Conservation (phyloP, 768 basidiomycete genomes). For the Trametes sanguinea region DNA sequence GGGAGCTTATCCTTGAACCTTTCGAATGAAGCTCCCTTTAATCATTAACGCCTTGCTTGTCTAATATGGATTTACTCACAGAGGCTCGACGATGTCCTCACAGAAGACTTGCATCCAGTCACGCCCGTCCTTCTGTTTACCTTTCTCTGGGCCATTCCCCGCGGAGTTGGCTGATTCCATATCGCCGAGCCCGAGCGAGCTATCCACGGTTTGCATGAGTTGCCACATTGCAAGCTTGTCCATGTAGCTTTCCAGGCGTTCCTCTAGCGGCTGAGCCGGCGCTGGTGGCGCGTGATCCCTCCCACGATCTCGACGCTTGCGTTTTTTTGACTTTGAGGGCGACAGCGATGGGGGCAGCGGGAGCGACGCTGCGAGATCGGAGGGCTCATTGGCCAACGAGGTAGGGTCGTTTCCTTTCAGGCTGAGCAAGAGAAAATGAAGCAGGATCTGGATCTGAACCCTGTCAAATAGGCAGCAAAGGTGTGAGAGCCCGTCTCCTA, state of each 20-base stretch:
- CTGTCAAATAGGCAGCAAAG: slow-evolving; percentile 39
- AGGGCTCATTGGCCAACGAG: slow-evolving; percentile 22
- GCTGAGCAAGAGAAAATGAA: slow-evolving; percentile 66
- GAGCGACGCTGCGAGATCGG: slow-evolving; percentile 7
- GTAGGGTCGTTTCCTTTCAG: slow-evolving; percentile 48
- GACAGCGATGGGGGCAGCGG: slow-evolving; percentile 23
- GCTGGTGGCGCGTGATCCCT: slow-evolving; percentile 10
- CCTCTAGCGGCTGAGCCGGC: slow-evolving; percentile 38
- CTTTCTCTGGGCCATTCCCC: slow-evolving; percentile 22
- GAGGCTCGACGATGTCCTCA: slow-evolving; percentile 63
- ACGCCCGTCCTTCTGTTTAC: slow-evolving; percentile 25
- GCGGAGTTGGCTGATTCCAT: slow-evolving; percentile 25
- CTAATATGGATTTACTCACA: slow-evolving; percentile 43
- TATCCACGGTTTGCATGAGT: slow-evolving; percentile 45
- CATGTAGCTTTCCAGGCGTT: slow-evolving; percentile 72
- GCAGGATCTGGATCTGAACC: slow-evolving; percentile 72
- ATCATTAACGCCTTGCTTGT: slow-evolving; percentile 1
- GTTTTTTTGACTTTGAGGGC: slow-evolving; percentile 27
- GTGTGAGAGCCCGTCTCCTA: slow-evolving; percentile 3
- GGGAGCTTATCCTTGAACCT: slow-evolving; percentile 62
- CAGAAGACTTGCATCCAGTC: slow-evolving; percentile 82
- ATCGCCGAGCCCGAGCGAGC: slow-evolving; percentile 7
- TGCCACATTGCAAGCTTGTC: slow-evolving; percentile 83
- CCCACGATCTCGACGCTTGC: slow-evolving; percentile 29
- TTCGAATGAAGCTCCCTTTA: slow-evolving; percentile 7